Evolutionary conservation across 2,329 filamentous ascomycete genomes (phyloP).

Genomic region (Fusarium sp.): DNA sequence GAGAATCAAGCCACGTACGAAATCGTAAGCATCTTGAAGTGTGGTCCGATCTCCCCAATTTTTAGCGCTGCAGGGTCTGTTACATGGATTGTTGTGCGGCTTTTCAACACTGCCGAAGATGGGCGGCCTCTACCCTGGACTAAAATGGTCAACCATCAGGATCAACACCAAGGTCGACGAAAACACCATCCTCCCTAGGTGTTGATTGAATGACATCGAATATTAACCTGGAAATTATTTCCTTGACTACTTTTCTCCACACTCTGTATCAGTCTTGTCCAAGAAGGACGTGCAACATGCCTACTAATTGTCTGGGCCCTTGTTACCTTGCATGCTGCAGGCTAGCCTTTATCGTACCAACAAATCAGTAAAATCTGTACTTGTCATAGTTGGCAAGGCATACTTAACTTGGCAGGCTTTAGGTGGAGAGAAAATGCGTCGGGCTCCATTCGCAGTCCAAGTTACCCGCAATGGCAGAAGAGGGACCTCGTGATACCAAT

Average conservation of each 20-base stretch:
- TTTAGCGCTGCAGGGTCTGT: not conserved
- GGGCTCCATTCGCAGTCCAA: not conserved
- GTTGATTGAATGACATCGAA: not conserved
- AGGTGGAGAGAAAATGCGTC: not conserved
- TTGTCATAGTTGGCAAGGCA: not conserved
- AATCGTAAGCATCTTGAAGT: not conserved
- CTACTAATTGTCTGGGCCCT: too few relatives aligned
- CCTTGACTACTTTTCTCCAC: not conserved
- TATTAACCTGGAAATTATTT: not conserved
- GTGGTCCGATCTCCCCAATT: not conserved
- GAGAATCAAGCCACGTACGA: not conserved
- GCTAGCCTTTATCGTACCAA: not conserved
- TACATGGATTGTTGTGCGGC: not conserved
- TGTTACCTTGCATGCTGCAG: not conserved
- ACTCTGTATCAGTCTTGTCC: not conserved
- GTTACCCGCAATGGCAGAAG: not conserved
- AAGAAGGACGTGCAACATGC: accelerated
- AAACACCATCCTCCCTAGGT: not conserved
- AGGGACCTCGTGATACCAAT: not conserved
- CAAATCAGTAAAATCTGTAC: not conserved
- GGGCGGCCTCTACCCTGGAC: not conserved
- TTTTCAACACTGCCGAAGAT: not conserved
- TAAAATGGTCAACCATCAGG: not conserved
- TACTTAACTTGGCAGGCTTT: not conserved
- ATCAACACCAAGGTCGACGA: not conserved